phyloP scores from a whole-genome alignment of 1,284 basidiomycete species.

The Termitomyces sp. region DNA sequence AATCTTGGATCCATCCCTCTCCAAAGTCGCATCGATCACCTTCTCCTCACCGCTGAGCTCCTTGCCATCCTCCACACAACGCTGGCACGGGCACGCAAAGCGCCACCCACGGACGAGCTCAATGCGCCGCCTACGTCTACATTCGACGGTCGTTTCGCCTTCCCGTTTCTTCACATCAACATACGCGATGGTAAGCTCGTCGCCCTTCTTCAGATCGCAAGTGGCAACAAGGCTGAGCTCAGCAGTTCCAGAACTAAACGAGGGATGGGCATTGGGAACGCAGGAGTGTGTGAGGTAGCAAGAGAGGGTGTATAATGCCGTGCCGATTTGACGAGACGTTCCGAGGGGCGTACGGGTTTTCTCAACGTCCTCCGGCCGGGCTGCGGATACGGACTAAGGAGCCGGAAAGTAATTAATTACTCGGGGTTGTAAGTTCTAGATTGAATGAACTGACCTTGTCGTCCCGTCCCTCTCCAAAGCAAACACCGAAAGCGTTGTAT shows the following conservation, averaged over 20 bases:
- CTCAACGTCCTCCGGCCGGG: constrained; percentile 62
- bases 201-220: constrained; percentile 61
- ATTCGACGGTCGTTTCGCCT: constrained; percentile 48
- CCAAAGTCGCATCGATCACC: constrained; percentile 31
- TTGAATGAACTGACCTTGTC: constrained; percentile 48
- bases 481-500: constrained; percentile 73
- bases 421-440: neutral
- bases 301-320: constrained; percentile 69
- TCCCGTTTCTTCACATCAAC: constrained; percentile 57
- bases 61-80: constrained; percentile 52
- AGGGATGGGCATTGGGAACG: constrained; percentile 54
- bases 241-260: constrained; percentile 55
- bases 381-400: constrained; percentile 41
- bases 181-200: constrained; percentile 69
- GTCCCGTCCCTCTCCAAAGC: constrained; percentile 56
- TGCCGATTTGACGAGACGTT: constrained; percentile 67
- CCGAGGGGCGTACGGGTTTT: constrained; percentile 70
- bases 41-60: constrained; percentile 30
- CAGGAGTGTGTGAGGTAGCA: constrained; percentile 77
- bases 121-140: constrained; percentile 56
- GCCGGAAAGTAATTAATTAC: neutral
- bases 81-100: constrained; percentile 66
- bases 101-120: constrained; percentile 78
- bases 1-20: constrained; percentile 52
- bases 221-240: constrained; percentile 65